Conservation (phyloP, 75 land plant species). For the Picea sitchensis region DNA sequence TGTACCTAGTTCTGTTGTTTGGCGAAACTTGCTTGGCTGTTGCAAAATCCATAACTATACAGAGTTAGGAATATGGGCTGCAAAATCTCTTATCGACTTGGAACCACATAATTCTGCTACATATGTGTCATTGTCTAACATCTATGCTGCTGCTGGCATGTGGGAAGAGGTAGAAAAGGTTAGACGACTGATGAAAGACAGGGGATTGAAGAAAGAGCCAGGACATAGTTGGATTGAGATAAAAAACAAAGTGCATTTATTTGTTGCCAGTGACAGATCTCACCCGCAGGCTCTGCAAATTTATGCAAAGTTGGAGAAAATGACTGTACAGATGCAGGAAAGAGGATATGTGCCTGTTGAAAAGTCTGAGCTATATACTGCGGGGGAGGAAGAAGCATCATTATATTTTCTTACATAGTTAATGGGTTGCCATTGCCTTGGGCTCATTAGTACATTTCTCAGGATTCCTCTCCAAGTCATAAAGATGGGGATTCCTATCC, state of each 20-base stretch:
- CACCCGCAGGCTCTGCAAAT: conserved; percentile 4
- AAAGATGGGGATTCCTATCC: no score
- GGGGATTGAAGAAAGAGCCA: neutral
- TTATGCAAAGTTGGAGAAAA: conserved; percentile 11
- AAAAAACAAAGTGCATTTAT: conserved; percentile 8
- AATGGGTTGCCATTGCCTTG: no score
- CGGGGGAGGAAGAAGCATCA: neutral
- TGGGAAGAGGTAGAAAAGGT: neutral
- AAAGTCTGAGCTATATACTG: neutral
- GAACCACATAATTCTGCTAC: neutral
- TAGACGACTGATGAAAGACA: neutral
- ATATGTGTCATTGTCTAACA: neutral
- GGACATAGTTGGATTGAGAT: conserved; percentile 5
- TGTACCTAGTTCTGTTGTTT: neutral
- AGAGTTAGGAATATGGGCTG: neutral
- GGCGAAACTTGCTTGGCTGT: neutral
- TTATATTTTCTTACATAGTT: no score
- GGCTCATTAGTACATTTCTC: no score
- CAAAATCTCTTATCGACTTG: neutral
- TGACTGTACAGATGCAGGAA: conserved; percentile 1
- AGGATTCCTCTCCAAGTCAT: no score
- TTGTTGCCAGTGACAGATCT: conserved; percentile 13
- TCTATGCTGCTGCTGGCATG: conserved; percentile 7
- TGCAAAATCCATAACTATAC: neutral
- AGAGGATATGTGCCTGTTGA: conserved; percentile 17